Base-by-base conservation (phyloP, 495 filamentous ascomycete species). In the Amorphotheca resinae region DNA sequence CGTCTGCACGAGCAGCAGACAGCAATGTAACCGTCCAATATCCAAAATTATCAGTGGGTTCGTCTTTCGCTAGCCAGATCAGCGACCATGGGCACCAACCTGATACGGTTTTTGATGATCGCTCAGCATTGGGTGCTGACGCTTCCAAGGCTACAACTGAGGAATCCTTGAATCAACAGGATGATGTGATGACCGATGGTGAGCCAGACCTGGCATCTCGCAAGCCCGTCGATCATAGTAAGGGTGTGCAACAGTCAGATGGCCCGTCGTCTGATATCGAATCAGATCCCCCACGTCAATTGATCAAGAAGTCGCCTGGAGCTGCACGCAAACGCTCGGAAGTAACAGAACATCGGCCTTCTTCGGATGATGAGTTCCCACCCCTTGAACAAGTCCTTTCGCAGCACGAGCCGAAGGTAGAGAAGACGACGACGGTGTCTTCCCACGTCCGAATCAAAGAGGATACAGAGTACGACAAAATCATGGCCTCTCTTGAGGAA, bases 41-140 rank as follows among this genome's bases (percentile, higher is more conserved):
- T 35, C 49, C 53, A 20, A 44, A 48, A 22, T 20, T 56, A 3
- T 50, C 46, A 7, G 30, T 45, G 3, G 40, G 36, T 7, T 52
- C 49, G 21, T 56, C 46, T 4, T 53, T 53, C 20, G 45, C 36
- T 1, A 51, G 50, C 18, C 50, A 53, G 26, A 25, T 53, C 30
- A 38, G 43, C 2, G 50, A 53, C 35, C 38, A 49, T 18, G 50
- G 50, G 7, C 50, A 42, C 6, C 52, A 55, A 28, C 52, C 52
- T 3, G 52, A 52, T 21, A 43, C 46, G 8, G 34, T 34, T 22
- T 55, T 49, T 42, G 52, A 55, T 20, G 52, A 55, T 12, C 41
- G 22, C 26, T 14, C 23, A 33, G 3, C 11, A 9, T 14, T 35
- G 20, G 46, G 33, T 30, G 23, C n/a, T 6, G 47, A 47, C 21